A percentile compares a stretch with the other conserved stretches of the same genome.
phyloP scores from a whole-genome alignment of 768 basidiomycete species.

The Tulasnella sp. region DNA sequence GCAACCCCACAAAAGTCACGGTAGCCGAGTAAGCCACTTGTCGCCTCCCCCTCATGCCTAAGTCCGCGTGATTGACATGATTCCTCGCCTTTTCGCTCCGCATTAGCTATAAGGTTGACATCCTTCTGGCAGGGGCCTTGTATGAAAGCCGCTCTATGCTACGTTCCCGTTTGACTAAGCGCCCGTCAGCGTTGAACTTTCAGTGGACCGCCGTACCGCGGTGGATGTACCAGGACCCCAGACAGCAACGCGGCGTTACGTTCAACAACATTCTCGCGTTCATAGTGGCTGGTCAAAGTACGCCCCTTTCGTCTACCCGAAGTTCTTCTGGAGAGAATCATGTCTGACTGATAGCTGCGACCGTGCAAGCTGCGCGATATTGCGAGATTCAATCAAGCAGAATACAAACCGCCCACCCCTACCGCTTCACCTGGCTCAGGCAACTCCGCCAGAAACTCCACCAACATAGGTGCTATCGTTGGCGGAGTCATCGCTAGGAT shows the following conservation, averaged over 20 bases:
- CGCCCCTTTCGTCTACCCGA: not conserved
- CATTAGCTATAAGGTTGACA: conserved; percentile 7
- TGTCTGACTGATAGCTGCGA: not conserved
- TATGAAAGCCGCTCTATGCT: not conserved
- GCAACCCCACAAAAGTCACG: not conserved
- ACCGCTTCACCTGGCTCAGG: not conserved
- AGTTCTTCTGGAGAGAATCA: not conserved
- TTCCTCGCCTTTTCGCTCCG: not conserved
- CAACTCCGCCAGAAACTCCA: not conserved
- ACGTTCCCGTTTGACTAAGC: not conserved
- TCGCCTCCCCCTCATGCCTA: not conserved
- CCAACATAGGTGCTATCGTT: conserved; percentile 31
- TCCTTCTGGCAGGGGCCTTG: conserved; percentile 28
- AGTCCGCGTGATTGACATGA: not conserved
- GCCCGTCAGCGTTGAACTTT: conserved; percentile 1
- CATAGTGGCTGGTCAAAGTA: not conserved
- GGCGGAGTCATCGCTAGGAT: conserved; percentile 18
- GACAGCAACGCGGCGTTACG: not conserved
- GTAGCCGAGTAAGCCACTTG: conserved; percentile 17
- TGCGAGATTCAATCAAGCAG: not conserved
- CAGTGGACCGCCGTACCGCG: conserved; percentile 23
- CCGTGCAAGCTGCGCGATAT: not conserved
- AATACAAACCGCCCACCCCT: not conserved
- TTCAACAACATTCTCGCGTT: conserved; percentile 28
- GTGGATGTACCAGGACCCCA: conserved; percentile 33